Percentiles rank a stretch among this genome's conserved stretches.
These are phyloP conservation scores for Naganishia albida DNA, from an alignment of 1,284 basidiomycete species.

Conservation along the genomic window DNA sequence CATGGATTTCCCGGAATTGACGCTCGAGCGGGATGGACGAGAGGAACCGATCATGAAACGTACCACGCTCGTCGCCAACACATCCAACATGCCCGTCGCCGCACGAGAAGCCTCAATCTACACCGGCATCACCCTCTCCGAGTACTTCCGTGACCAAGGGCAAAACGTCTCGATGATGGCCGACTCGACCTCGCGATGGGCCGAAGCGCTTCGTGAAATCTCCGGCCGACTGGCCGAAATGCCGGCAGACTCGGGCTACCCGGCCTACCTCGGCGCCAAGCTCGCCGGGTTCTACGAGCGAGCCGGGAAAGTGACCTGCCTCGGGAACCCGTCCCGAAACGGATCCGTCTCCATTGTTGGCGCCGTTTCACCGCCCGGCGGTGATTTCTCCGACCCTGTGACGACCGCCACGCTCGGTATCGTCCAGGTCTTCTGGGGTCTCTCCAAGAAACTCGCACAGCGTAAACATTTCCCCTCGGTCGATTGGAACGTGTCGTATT, in stretches of 20 bases:
- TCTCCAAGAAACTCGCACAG: conserved; percentile 45
- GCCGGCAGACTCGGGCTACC: conserved; percentile 99
- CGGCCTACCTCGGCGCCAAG: conserved; percentile 95
- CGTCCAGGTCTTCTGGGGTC: conserved; percentile 84
- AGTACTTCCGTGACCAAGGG: conserved; percentile 99
- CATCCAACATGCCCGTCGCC: conserved; percentile 99
- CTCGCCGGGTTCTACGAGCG: conserved; percentile 98
- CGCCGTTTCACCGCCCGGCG: conserved; percentile 97
- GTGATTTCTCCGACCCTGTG: conserved; percentile 99
- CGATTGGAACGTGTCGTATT: conserved; percentile 98
- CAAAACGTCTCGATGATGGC: conserved; percentile 99
- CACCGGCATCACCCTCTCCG: conserved; percentile 97
- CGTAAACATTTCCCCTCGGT: conserved; percentile 91
- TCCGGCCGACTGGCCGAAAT: conserved; percentile 99
- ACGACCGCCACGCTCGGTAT: conserved; percentile 96
- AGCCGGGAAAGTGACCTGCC: conserved; percentile 91
- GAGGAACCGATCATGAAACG: conserved; percentile 99
- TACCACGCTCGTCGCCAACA: conserved; percentile 97
- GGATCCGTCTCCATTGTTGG: conserved; percentile 98
- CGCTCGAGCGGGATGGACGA: conserved; percentile 82
- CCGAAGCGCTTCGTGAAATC: conserved; percentile 98
- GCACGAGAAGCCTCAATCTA: conserved; percentile 99
- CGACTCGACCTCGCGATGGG: conserved; percentile 99
- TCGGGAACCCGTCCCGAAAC: conserved; percentile 83
- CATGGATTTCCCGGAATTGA: conserved; percentile 94